These are phyloP conservation scores for Carex sylvatica DNA, from an alignment of 202 grass and related monocot species.

Conservation along the genomic window DNA sequence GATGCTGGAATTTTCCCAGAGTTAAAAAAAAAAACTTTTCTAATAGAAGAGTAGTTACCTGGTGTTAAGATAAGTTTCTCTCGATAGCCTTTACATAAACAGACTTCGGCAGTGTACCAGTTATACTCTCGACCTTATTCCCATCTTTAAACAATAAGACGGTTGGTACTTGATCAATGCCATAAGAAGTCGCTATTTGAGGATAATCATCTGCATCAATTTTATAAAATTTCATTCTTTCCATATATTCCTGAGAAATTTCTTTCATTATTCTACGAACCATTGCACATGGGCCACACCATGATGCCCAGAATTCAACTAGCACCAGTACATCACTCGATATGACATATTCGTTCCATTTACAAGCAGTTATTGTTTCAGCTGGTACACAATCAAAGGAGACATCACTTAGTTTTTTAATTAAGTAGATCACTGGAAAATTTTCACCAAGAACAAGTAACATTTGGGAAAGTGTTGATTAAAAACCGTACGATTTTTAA, in stretches of 20 bases:
- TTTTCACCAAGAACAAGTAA: background rate
- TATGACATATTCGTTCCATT: conserved; percentile 73
- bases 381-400: conserved; percentile 46
- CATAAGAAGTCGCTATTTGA: conserved; percentile 51
- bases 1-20: background rate
- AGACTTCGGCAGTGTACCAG: conserved; percentile 77
- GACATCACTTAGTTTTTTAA: conserved; percentile 19
- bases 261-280: conserved; percentile 63
- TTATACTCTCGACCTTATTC: conserved; percentile 69
- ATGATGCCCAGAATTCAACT: conserved; percentile 87
- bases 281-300: conserved; percentile 89
- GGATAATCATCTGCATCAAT: conserved; percentile 79
- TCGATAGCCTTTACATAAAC: conserved; percentile 86
- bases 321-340: conserved; percentile 76
- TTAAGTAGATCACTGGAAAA: background rate
- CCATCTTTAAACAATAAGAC: conserved; percentile 90
- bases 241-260: conserved; percentile 67
- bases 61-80: conserved; percentile 52
- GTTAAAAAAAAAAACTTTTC: background rate
- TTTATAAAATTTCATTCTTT: conserved; percentile 70
- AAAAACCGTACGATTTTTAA: background rate
- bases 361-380: conserved; percentile 66
- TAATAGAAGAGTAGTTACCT: conserved; percentile 8
- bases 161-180: conserved; percentile 63
- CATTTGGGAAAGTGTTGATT: background rate